Conservation (phyloP, 495 filamentous ascomycete species). For the Neohortaea acidophila region DNA sequence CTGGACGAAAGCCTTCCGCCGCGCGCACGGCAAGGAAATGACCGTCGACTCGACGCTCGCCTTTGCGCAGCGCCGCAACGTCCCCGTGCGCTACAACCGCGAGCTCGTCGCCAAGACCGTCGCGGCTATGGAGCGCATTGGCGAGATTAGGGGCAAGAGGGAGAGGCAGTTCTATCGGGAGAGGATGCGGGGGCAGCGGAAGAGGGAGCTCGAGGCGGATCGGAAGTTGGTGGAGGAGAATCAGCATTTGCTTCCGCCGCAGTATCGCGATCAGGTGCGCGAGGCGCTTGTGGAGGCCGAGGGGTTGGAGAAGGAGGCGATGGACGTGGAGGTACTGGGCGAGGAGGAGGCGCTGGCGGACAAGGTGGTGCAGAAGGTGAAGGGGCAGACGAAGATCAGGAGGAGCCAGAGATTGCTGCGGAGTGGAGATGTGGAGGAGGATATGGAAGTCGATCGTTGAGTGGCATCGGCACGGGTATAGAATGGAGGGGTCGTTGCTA, state of each 20-base stretch:
- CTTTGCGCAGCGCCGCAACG: constrained; percentile 83
- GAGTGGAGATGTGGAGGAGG: constrained; percentile 18
- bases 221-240: constrained; percentile 80
- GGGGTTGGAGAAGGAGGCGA: constrained; percentile 31
- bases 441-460: constrained; percentile 25
- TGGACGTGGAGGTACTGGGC: constrained; percentile 32
- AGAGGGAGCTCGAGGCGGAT: constrained; percentile 59
- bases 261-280: constrained; percentile 20
- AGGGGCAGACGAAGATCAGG: constrained; percentile 33
- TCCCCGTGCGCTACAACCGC: constrained; percentile 88
- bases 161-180: constrained; percentile 86
- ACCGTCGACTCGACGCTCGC: constrained; percentile 84
- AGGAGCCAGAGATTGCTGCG: constrained; percentile 33
- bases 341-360: constrained; percentile 29
- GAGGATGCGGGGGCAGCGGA: constrained; percentile 78
- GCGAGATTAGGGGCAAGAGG: constrained; percentile 67
- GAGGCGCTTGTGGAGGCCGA: constrained; percentile 42
- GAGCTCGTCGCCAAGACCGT: constrained; percentile 74
- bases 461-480: too few relatives aligned
- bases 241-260: constrained; percentile 62
- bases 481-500: too few relatives aligned
- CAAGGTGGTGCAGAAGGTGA: constrained; percentile 21
- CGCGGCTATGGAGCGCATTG: constrained; percentile 78
- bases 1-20: constrained; percentile 29
- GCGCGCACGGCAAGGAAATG: constrained; percentile 50